These are phyloP conservation scores for Barnettozyma salicaria DNA, from an alignment of 805 yeast genomes.

Conservation along the genomic window DNA sequence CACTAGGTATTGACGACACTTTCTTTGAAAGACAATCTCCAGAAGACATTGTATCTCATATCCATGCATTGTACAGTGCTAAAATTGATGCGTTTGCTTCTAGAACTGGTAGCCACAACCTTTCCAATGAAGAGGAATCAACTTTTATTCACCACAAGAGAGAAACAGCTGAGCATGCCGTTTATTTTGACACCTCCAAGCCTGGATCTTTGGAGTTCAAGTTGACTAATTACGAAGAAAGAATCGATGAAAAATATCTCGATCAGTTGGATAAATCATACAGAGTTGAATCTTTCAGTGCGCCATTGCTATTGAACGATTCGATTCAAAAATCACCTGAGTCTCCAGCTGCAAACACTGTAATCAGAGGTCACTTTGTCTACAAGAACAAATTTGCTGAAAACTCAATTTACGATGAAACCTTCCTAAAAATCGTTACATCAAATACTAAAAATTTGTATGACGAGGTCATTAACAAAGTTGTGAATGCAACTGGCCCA, in stretches of 20 bases:
- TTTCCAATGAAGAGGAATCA: slow-evolving; percentile 14
- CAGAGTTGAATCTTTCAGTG: slow-evolving; percentile 74
- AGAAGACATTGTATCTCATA: slow-evolving; percentile 73
- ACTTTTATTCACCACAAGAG: slow-evolving; percentile 74
- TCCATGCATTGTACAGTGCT: slow-evolving; percentile 86
- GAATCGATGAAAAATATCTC: slow-evolving; percentile 77
- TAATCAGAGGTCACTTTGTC: slow-evolving; percentile 68
- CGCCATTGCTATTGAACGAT: slow-evolving; percentile 42
- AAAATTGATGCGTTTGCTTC: slow-evolving; percentile 81
- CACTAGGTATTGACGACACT: slow-evolving; percentile 85
- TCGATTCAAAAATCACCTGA: slow-evolving; percentile 28
- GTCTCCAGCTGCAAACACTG: slow-evolving; percentile 35
- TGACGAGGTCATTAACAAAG: slow-evolving; percentile 62
- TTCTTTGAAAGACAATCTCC: slow-evolving; percentile 85
- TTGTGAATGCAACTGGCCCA: slow-evolving; percentile 78
- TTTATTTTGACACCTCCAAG: slow-evolving; percentile 72
- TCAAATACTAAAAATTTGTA: slow-evolving; percentile 74
- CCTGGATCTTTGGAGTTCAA: slow-evolving; percentile 40
- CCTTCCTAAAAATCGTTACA: slow-evolving; percentile 74
- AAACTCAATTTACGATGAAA: slow-evolving; percentile 63
- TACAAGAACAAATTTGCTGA: slow-evolving; percentile 59
- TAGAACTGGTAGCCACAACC: slow-evolving; percentile 28
- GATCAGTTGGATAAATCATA: slow-evolving; percentile 48
- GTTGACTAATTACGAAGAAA: slow-evolving; percentile 55
- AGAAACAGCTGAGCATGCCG: slow-evolving; percentile 81